phyloP scores from a whole-genome alignment of 1,139 yeast species.

The Zygotorulaspora mrakii region DNA sequence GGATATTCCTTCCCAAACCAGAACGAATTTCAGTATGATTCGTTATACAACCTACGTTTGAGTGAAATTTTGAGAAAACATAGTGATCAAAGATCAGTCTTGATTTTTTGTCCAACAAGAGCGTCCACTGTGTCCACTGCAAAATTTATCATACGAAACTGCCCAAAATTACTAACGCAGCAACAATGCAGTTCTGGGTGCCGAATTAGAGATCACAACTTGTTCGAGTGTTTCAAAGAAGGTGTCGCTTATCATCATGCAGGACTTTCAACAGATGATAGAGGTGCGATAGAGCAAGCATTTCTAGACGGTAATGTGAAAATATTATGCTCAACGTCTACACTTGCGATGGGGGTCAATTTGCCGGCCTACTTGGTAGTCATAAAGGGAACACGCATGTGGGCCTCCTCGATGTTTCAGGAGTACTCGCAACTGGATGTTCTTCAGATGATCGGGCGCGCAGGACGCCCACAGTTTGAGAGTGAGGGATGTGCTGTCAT shows the following conservation, averaged over 20 bases:
- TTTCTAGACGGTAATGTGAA: slow-evolving; percentile 44
- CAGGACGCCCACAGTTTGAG: slow-evolving; percentile 58
- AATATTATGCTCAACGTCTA: slow-evolving; percentile 54
- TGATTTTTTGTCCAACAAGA: slow-evolving; percentile 54
- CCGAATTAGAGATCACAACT: slow-evolving; percentile 12
- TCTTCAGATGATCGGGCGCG: slow-evolving; percentile 53
- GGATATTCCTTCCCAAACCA: slow-evolving; percentile 41
- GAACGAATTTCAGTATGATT: slow-evolving; percentile 47
- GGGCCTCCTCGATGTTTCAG: slow-evolving; percentile 35
- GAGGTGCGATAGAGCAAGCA: slow-evolving; percentile 44
- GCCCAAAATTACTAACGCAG: slow-evolving; percentile 6
- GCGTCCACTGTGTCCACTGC: slow-evolving; percentile 48
- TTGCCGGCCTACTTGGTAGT: slow-evolving; percentile 92
- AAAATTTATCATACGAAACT: slow-evolving; percentile 36
- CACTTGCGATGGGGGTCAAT: slow-evolving; percentile 90
- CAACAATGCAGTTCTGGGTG: slow-evolving; percentile 12
- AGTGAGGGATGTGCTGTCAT: slow-evolving; percentile 51
- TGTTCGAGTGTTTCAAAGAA: slow-evolving; percentile 22
- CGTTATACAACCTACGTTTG: slow-evolving; percentile 41
- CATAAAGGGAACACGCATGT: slow-evolving; percentile 72
- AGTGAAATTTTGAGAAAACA: slow-evolving; percentile 40
- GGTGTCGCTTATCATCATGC: slow-evolving; percentile 61
- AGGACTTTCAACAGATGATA: slow-evolving; percentile 47
- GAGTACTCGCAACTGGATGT: slow-evolving; percentile 50
- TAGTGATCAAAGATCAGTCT: slow-evolving; percentile 42